Percentiles rank a stretch among this genome's conserved stretches.
Evolutionary conservation across 2,329 filamentous ascomycete species (phyloP).

Genomic region (Hypoxylon sp.): DNA sequence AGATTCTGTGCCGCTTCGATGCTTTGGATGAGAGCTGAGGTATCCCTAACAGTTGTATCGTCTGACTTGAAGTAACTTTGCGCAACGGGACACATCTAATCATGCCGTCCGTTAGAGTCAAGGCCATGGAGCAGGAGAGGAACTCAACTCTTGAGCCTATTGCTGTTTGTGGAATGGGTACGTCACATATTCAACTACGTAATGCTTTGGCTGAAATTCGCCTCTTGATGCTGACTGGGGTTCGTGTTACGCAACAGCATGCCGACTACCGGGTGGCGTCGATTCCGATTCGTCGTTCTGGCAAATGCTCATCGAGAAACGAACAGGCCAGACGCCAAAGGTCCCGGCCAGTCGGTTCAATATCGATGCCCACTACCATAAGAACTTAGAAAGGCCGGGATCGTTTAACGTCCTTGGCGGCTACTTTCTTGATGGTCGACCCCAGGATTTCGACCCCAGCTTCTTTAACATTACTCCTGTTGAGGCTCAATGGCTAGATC

Average conservation of each 20-base stretch:
- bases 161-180: constrained; percentile 5
- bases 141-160: not conserved
- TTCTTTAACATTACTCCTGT: constrained; percentile 60
- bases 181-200: not conserved
- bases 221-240: not conserved
- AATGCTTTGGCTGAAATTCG: not conserved
- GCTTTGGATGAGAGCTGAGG: not conserved
- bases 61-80: not conserved
- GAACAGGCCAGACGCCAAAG: constrained; percentile 43
- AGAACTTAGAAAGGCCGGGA: constrained; percentile 46
- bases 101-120: not conserved
- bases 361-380: constrained; percentile 48
- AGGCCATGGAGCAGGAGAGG: not conserved
- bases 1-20: constrained; percentile 4
- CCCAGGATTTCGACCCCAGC: constrained; percentile 48
- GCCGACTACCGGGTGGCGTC: constrained; percentile 42
- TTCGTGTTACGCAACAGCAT: constrained; percentile 29
- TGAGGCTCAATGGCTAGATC: constrained; percentile 61
- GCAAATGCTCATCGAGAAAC: constrained; percentile 44
- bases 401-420: constrained; percentile 46
- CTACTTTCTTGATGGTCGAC: constrained; percentile 48
- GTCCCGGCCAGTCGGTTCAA: constrained; percentile 47
- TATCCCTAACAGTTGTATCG: not conserved
- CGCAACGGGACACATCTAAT: not conserved
- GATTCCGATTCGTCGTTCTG: constrained; percentile 45